Evolutionary conservation across 2,329 filamentous ascomycete genomes (phyloP), one percentile per base, ranked within the genome.

Genomic region (Pseudogymnoascus pannorum): DNA sequence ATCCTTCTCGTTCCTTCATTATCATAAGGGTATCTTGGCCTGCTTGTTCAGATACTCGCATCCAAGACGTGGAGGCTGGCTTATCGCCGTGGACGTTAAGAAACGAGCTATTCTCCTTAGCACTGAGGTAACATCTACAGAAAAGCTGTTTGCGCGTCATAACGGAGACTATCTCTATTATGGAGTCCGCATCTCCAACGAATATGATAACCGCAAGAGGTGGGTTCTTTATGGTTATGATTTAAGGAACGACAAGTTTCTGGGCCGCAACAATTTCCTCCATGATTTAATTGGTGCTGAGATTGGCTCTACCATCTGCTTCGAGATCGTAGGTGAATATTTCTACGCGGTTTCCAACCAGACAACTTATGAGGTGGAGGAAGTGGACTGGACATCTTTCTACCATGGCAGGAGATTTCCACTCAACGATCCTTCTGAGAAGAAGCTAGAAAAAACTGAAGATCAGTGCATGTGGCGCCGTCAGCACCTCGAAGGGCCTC

Each of bases 261-360:
- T 78, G 18, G 70, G 74, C 0, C 66, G 74, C 9, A 77, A 76
- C 40, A 69, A 87, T 4, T 75, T 83, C 33, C 74, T 90, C 2
- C 74, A 80, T 36, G 78, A 84, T 22, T 77, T 89, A 61, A 80
- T 82, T 44, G 88, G 87, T 1, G 80, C 78, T 16, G 87, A 89
- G 51, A 78, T 91, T 31, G 86, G 85, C 5, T 81, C 81, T 9
- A 86, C 83, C 0, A 77, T 89, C n/a, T 88, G 83, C 63, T 92
- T 92, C 68, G 87, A 89, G 63, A 81, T 92, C 16, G 78, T 88
- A 63, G 77, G 84, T 36, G 79, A 77, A 8, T 77, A 84, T 66
- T 84, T 92, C 40, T 92, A 92, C 66, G 86, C 81, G 0, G 74
- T 92, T 5, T 88, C 88, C 0, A 92, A 85, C 64, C 81, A 86